Percentiles rank a stretch among this genome's conserved stretches.
phyloP scores from a whole-genome alignment of 225 moss, liverwort and hornwort genomes.

The Straminergon stramineum region DNA sequence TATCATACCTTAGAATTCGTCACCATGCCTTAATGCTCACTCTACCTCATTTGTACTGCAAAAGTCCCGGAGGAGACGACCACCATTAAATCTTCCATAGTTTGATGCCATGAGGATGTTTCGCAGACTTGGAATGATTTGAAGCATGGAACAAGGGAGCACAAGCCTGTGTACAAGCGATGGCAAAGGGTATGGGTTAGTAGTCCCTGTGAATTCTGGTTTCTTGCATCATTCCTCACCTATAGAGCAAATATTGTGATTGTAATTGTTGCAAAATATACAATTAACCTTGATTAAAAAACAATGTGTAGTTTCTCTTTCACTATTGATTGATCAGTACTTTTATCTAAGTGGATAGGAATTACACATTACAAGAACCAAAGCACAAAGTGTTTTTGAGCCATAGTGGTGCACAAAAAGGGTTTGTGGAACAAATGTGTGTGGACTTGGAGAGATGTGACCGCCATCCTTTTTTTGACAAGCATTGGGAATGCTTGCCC shows the following conservation, averaged over 20 bases:
- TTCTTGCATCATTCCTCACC: neutral
- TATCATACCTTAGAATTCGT: too few relatives aligned
- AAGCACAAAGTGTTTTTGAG: neutral
- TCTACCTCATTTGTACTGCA: too few relatives aligned
- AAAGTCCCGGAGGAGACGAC: too few relatives aligned
- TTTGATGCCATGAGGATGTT: neutral
- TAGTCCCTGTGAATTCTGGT: neutral
- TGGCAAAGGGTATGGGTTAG: neutral
- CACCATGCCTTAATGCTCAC: too few relatives aligned
- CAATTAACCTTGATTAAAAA: too few relatives aligned
- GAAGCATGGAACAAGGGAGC: neutral
- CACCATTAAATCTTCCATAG: neutral
- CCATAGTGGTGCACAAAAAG: neutral
- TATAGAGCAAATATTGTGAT: neutral
- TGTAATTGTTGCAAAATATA: neutral
- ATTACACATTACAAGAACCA: neutral
- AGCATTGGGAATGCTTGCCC: neutral
- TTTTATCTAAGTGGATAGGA: too few relatives aligned
- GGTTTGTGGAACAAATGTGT: neutral
- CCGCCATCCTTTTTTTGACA: neutral
- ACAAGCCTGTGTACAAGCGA: neutral
- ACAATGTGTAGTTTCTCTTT: neutral
- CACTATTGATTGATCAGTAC: too few relatives aligned
- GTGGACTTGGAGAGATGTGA: neutral
- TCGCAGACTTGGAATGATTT: neutral